These are phyloP conservation scores for Chaetothyriales sp. DNA, from an alignment of 2,329 filamentous ascomycete genomes.

Conservation along the genomic window DNA sequence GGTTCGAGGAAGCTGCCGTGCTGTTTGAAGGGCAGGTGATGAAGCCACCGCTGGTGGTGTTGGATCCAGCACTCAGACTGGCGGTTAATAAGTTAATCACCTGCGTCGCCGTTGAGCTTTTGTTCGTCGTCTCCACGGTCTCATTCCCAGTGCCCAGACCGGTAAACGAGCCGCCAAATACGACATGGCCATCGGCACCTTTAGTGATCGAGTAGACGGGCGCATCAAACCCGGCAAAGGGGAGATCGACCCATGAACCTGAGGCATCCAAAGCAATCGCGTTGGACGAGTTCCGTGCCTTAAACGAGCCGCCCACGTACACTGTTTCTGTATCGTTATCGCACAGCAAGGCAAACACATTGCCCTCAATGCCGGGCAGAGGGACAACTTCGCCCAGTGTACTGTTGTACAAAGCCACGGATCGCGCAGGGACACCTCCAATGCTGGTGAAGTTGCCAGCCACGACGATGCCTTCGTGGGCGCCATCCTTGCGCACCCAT, in stretches of 20 bases:
- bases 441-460: slow-evolving; percentile 94
- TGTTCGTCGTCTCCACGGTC: slow-evolving; percentile 37
- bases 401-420: slow-evolving; percentile 68
- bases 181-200: slow-evolving; percentile 63
- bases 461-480: slow-evolving; percentile 59
- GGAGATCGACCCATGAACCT: slow-evolving; percentile 60
- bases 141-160: slow-evolving; percentile 54
- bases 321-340: slow-evolving; percentile 63
- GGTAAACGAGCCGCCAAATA: slow-evolving; percentile 84
- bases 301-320: slow-evolving; percentile 81
- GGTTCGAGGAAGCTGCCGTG: slow-evolving; percentile 54
- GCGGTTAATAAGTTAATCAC: slow-evolving; percentile 67
- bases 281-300: slow-evolving; percentile 66
- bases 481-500: slow-evolving; percentile 52
- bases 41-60: slow-evolving; percentile 45
- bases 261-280: slow-evolving; percentile 62
- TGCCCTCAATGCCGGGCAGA: slow-evolving; percentile 66
- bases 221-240: slow-evolving; percentile 90
- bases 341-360: slow-evolving; percentile 69
- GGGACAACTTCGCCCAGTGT: slow-evolving; percentile 54
- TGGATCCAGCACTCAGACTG: slow-evolving; percentile 45
- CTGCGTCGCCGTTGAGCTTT: slow-evolving; percentile 48
- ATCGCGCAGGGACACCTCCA: slow-evolving; percentile 57
- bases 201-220: slow-evolving; percentile 75
- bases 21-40: slow-evolving; percentile 65